These are phyloP conservation scores for Purpureocillium takamizusanense DNA, from an alignment of 2,329 filamentous ascomycete genomes.

Conservation along the genomic window DNA sequence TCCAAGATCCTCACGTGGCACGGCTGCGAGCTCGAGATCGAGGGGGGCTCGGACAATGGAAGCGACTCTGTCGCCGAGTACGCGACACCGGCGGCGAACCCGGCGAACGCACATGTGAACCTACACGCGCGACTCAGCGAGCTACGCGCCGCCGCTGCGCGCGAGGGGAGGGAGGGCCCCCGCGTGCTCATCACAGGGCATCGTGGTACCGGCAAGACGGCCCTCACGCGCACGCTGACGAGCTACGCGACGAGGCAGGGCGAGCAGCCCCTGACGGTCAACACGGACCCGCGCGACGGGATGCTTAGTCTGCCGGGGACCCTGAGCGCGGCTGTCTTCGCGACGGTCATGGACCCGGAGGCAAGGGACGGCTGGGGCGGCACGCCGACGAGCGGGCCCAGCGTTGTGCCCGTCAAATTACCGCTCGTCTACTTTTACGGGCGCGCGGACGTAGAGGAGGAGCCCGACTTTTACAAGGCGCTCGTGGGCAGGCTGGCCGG, in stretches of 20 bases:
- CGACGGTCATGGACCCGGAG: constrained; percentile 74
- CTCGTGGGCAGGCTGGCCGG: constrained; percentile 70
- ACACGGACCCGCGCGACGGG: constrained; percentile 74
- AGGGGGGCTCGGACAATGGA: constrained; percentile 43
- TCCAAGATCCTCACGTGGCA: constrained; percentile 88
- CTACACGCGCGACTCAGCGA: constrained; percentile 79
- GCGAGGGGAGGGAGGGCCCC: constrained; percentile 49
- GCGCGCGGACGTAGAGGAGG: constrained; percentile 61
- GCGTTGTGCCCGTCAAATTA: constrained; percentile 79
- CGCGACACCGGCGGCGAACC: constrained; percentile 64
- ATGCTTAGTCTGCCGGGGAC: constrained; percentile 72
- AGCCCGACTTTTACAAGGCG: constrained; percentile 62
- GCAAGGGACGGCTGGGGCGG: constrained; percentile 79
- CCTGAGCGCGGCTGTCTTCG: constrained; percentile 77
- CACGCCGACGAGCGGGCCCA: constrained; percentile 85
- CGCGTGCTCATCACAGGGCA: constrained; percentile 79
- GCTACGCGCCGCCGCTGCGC: constrained; percentile 53
- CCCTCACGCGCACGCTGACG: constrained; percentile 65
- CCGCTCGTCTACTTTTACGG: constrained; percentile 89
- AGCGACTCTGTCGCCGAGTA: constrained; percentile 48
- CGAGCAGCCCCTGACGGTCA: constrained; percentile 71
- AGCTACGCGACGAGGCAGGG: constrained; percentile 70
- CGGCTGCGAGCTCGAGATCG: constrained; percentile 77
- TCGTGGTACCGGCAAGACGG: constrained; percentile 74
- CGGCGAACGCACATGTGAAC: constrained; percentile 73